Percentiles rank a stretch among this genome's conserved stretches.
Evolutionary conservation across 2,329 filamentous ascomycete genomes (phyloP).

Genomic region (Paraconiothyrium brasiliense): DNA sequence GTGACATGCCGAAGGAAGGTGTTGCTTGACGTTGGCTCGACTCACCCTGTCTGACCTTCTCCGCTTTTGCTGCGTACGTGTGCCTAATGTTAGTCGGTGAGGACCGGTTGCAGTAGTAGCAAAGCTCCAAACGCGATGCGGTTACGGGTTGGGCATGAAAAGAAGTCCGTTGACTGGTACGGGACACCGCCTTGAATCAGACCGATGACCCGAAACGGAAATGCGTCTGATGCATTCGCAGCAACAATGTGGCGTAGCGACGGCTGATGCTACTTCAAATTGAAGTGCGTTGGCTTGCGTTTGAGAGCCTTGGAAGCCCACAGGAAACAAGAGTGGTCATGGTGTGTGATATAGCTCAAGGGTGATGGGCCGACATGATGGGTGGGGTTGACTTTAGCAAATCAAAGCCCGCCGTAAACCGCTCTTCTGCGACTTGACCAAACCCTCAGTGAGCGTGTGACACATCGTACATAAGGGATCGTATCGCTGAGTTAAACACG

Average conservation of each 20-base stretch:
- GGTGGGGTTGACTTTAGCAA: background rate
- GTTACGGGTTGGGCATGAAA: slow-evolving; percentile 1
- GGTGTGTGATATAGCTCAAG: slow-evolving; percentile 5
- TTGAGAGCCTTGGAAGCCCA: slow-evolving; percentile 4
- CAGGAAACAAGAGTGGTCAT: background rate
- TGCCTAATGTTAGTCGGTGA: background rate
- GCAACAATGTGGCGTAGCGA: slow-evolving; percentile 1
- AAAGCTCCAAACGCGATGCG: slow-evolving; percentile 1
- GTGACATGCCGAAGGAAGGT: background rate
- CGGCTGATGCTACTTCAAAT: background rate
- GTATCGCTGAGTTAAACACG: background rate
- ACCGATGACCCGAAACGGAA: slow-evolving; percentile 8
- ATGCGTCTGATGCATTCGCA: background rate
- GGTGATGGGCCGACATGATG: background rate
- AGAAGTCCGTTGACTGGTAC: slow-evolving; percentile 1
- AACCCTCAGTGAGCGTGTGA: slow-evolving; percentile 3
- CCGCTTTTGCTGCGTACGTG: background rate
- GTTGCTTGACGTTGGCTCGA: background rate
- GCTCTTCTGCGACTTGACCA: slow-evolving; percentile 6
- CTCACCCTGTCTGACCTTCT: background rate
- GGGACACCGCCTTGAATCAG: slow-evolving; percentile 3
- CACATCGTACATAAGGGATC: background rate
- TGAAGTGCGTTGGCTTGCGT: slow-evolving; percentile 10
- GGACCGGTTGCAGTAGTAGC: slow-evolving; percentile 1
- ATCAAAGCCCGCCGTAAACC: background rate